These are phyloP conservation scores for Aspergillus sclerotialis DNA, from an alignment of 2,329 filamentous ascomycete genomes.

Conservation along the genomic window DNA sequence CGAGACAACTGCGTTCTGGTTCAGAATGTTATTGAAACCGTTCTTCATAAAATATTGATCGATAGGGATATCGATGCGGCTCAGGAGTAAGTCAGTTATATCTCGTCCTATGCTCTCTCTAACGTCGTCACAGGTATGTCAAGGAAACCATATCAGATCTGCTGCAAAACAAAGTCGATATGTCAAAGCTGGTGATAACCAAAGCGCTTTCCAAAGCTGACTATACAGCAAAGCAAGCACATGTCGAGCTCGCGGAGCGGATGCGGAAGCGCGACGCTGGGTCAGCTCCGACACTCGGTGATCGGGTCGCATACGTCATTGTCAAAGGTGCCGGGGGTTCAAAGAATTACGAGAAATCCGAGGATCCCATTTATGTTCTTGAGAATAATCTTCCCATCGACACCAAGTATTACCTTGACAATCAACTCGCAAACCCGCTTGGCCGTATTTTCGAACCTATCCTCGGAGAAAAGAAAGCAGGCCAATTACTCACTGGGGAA, in stretches of 20 bases:
- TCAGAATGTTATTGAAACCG: slow-evolving; percentile 95
- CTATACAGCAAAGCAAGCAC: slow-evolving; percentile 88
- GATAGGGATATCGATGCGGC: slow-evolving; percentile 85
- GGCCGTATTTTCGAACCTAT: slow-evolving; percentile 97
- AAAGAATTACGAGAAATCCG: slow-evolving; percentile 94
- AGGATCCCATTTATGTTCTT: slow-evolving; percentile 93
- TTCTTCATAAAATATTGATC: slow-evolving; percentile 89
- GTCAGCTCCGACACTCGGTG: slow-evolving; percentile 84
- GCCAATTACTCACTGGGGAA: slow-evolving; percentile 77
- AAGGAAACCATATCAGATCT: slow-evolving; percentile 93
- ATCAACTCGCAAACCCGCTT: slow-evolving; percentile 92
- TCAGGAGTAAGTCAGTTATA: slow-evolving; percentile 65
- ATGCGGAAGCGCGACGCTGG: slow-evolving; percentile 97
- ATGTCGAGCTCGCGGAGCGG: slow-evolving; percentile 87
- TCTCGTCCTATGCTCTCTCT: not conserved
- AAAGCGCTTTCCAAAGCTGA: slow-evolving; percentile 89
- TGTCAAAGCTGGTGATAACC: slow-evolving; percentile 98
- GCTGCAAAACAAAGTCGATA: slow-evolving; percentile 94
- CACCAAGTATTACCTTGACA: slow-evolving; percentile 97
- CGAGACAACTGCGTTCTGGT: slow-evolving; percentile 94
- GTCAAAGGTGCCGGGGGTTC: slow-evolving; percentile 81
- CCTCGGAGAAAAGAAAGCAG: slow-evolving; percentile 84
- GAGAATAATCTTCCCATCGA: slow-evolving; percentile 98
- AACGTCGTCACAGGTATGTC: slow-evolving; percentile 64
- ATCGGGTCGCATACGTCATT: slow-evolving; percentile 98